Base-by-base conservation (phyloP, 352 stramenopile species). In the Pythium diclinum region DNA sequence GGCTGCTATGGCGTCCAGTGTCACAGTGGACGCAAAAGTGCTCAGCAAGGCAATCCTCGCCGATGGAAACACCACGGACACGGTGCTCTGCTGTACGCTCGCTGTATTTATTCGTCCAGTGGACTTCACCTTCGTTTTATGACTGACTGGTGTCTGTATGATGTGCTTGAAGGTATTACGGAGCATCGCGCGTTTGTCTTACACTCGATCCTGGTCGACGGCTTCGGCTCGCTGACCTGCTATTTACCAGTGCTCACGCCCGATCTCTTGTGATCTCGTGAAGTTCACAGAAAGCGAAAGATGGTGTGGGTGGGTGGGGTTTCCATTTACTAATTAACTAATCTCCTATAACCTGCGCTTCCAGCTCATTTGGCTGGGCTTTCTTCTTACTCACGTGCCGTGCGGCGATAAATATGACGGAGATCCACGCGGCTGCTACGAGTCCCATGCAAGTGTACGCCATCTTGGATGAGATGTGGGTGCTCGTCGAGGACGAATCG, bases 191-290 rank as follows among this genome's bases (percentile, higher is more conserved):
- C 84, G 13, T 82, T 94, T 63, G 85, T 92, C 40, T 59, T 94
- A 53, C 85, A 94, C 66, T 82, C 79, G 8, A 89, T 94, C 68
- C 69, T 94, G 8, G 63, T 85, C 25, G 82, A 92, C 58, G 75
- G 68, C 49, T 92, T 92, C 52, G 85, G 85, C 4, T 92, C 85
- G 6, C 81, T 94, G 64, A 94, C 85, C 55, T 92, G 85, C 69
- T 94, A 94, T 60, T 73, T 92, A 30, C 85, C 85, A 7, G 82
- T 91, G 19, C 77, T 91, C 47, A 88, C 82, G 10, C 82, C 80
- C 11, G 82, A 89, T 69, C 65, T 74, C 47, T 59, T 74, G 13
- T 76, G 51, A 56, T 38, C 6, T 19, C 9, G 33, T 2, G 6
- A 28, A 2, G 21, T 3, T 10, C 44, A 23, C 21, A 8, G 16